Conservation (phyloP, 2,329 filamentous ascomycete genomes). For the Neocatenulostroma microsporum region DNA sequence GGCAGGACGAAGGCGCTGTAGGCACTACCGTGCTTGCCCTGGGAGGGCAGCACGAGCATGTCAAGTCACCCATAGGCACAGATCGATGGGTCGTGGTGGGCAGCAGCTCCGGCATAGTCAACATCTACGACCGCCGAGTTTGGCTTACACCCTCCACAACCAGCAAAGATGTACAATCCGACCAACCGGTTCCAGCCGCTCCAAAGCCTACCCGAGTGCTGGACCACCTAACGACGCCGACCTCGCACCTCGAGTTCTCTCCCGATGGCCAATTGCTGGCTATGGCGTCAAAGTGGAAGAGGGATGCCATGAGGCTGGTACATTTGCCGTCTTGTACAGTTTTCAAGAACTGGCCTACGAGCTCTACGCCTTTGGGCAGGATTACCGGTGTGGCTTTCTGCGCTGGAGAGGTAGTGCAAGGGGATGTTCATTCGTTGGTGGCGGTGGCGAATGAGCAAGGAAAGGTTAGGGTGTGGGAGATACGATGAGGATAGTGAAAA, state of each 20-base stretch:
- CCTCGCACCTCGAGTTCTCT: slow-evolving; percentile 71
- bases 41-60: slow-evolving; percentile 55
- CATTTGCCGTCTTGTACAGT: slow-evolving; percentile 90
- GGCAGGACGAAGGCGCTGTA: slow-evolving; percentile 84
- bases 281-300: slow-evolving; percentile 80
- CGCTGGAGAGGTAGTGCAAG: slow-evolving; percentile 36
- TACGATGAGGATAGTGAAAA: too few species aligned
- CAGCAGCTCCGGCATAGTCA: slow-evolving; percentile 78
- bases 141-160: slow-evolving; percentile 36
- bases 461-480: slow-evolving; percentile 86
- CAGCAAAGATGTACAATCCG: slow-evolving; percentile 9
- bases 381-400: slow-evolving; percentile 54
- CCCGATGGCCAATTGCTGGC: slow-evolving; percentile 83
- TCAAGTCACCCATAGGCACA: slow-evolving; percentile 55
- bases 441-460: slow-evolving; percentile 85
- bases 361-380: slow-evolving; percentile 76
- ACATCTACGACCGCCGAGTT: slow-evolving; percentile 77
- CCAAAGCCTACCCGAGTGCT: slow-evolving; percentile 67
- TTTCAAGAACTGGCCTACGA: slow-evolving; percentile 94
- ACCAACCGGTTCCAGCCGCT: slow-evolving; percentile 56
- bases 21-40: slow-evolving; percentile 78
- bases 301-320: slow-evolving; percentile 76
- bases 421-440: slow-evolving; percentile 50
- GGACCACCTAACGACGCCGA: slow-evolving; percentile 80
- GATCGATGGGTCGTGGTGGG: slow-evolving; percentile 88